phyloP scores from a whole-genome alignment of 1,284 basidiomycete genomes.

The Peniophora sp. region DNA sequence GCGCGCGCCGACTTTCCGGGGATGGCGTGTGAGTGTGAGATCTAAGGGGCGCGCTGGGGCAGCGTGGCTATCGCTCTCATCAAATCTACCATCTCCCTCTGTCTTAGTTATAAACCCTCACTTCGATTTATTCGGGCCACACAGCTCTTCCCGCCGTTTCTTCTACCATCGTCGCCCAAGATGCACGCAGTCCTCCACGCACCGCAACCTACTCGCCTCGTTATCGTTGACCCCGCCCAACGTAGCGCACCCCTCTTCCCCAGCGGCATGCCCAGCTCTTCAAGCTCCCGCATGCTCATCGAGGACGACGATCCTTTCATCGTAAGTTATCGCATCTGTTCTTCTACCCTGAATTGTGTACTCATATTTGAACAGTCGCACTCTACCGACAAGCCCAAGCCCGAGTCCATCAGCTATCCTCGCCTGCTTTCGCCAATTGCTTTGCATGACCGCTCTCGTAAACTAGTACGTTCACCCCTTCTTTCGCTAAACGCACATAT shows the following conservation, averaged over 20 bases:
- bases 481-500: conserved; percentile 7
- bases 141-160: no score
- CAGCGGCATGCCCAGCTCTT: conserved; percentile 3
- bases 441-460: conserved; percentile 8
- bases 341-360: conserved; percentile 4
- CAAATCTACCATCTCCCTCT: no score
- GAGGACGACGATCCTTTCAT: conserved; percentile 13
- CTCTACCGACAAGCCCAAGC: conserved; percentile 8
- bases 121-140: no score
- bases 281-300: not conserved
- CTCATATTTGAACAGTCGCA: conserved; percentile 7
- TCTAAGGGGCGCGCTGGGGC: no score
- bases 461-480: conserved; percentile 10
- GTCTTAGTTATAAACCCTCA: no score
- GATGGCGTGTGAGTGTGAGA: no score
- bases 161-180: conserved; percentile 4
- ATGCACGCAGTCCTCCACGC: conserved; percentile 15
- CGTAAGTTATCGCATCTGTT: conserved; percentile 5
- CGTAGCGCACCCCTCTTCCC: conserved; percentile 3
- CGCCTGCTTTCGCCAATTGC: not conserved
- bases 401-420: conserved; percentile 9
- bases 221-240: conserved; percentile 6
- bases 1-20: no score
- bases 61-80: no score
- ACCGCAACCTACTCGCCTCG: conserved; percentile 12